Evolutionary conservation across 345 rosid genomes (phyloP).

Genomic region (Gossypioides kirkii): DNA sequence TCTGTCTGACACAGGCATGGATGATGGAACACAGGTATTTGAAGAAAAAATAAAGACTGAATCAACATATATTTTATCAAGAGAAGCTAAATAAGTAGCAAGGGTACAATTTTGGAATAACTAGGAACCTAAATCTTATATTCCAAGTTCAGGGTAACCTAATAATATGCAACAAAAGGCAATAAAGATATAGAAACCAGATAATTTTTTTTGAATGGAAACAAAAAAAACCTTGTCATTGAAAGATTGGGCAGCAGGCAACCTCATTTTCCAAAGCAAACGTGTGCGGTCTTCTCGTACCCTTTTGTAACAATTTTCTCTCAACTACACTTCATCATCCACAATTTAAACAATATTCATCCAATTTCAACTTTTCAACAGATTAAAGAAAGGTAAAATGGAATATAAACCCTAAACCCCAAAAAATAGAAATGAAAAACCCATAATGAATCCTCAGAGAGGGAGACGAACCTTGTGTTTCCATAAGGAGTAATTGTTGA

Average conservation of each 20-base stretch:
- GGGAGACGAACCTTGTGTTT: constrained; percentile 49
- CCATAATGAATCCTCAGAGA: neutral
- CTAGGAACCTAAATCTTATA: neutral
- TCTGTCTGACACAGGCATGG: neutral
- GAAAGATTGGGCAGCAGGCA: constrained; percentile 39
- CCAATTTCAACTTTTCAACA: neutral
- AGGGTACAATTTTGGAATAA: too few species aligned
- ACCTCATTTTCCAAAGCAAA: constrained; percentile 76
- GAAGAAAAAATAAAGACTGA: neutral
- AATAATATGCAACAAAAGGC: neutral
- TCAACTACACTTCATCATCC: constrained; percentile 37
- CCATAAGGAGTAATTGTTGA: constrained; percentile 35
- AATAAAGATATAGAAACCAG: neutral
- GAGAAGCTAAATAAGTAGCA: neutral
- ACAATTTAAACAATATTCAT: neutral
- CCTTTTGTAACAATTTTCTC: constrained; percentile 72
- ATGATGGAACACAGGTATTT: neutral
- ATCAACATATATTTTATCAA: neutral
- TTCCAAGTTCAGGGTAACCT: neutral
- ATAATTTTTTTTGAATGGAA: neutral
- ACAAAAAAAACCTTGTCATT: constrained; percentile 41
- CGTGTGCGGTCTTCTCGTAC: constrained; percentile 66
- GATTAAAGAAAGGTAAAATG: neutral
- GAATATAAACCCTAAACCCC: too few species aligned
- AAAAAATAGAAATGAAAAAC: neutral